A percentile compares a stretch with the other conserved stretches of the same genome.
phyloP scores from a whole-genome alignment of 352 stramenopile genomes.

The Globisporangium barbulae region DNA sequence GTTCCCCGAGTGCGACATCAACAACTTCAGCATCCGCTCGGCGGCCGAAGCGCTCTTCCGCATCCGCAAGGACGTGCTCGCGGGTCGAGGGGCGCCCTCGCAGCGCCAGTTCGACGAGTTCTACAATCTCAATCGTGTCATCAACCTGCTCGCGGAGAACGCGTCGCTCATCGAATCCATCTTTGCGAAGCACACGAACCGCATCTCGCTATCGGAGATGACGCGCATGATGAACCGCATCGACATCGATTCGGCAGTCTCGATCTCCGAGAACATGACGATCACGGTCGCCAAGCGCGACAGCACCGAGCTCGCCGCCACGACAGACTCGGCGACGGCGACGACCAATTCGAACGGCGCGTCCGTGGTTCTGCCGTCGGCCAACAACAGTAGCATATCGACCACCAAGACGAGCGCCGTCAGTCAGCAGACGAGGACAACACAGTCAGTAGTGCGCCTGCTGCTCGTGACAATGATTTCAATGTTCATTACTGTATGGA shows the following conservation, averaged over 20 bases:
- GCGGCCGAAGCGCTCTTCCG: constrained; percentile 24
- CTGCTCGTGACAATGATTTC: background rate
- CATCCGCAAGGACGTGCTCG: constrained; percentile 24
- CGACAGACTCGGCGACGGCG: background rate
- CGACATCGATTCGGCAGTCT: constrained; percentile 16
- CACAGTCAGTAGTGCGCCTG: background rate
- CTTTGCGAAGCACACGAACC: constrained; percentile 14
- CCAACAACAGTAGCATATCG: background rate
- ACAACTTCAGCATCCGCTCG: constrained; percentile 19
- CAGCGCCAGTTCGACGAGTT: constrained; percentile 27
- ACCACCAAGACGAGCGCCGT: background rate
- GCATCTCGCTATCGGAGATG: constrained; percentile 29
- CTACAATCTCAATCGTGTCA: constrained; percentile 29
- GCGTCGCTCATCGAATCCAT: constrained; percentile 22
- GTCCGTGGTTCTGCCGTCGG: constrained; percentile 1
- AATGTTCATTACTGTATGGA: background rate
- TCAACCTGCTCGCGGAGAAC: constrained; percentile 28
- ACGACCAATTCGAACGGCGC: background rate
- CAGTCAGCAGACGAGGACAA: no score
- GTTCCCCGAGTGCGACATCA: constrained; percentile 16
- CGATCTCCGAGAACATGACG: constrained; percentile 19
- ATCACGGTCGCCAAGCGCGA: constrained; percentile 10
- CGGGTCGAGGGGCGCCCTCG: constrained; percentile 13
- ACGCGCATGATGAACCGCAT: constrained; percentile 30
- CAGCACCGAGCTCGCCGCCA: background rate